Base-by-base conservation (phyloP, 2,329 filamentous ascomycete species). In the Teratosphaeria nubilosa region DNA sequence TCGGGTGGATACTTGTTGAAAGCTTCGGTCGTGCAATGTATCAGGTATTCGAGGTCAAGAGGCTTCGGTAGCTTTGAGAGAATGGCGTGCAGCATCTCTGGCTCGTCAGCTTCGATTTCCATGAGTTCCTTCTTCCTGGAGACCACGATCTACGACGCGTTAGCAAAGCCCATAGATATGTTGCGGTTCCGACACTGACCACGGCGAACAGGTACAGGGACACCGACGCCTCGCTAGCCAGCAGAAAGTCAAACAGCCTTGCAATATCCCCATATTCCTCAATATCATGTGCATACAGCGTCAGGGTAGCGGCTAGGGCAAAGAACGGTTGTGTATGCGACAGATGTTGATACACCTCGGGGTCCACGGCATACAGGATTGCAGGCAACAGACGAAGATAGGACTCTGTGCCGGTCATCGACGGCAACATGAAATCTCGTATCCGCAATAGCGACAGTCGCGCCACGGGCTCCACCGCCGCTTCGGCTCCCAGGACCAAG, bases 381-480 rank as follows among this genome's bases (percentile, higher is more conserved):
- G 89, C 84, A 6, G 91, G 91, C 57, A 99, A 86, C 13, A 99
- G 82, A 45, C 85, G 83, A n/a, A 99, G 83, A 73, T 99, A 94
- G 57, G 86, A 81, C 54, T 95, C 78, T 24, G 91, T 90, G 2
- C 91, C 90, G 14, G 83, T 79, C 51, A 99, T 83, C 48, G 85
- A 90, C 9, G 92, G 91, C 11, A 99, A 84, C 94, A 99, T 96
- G 73, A 96, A 99, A 75, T 99, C 94, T 62, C 94, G 85, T 70
- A 99, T 96, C 56, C 91, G 87, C 51, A 97, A 82, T 32, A 91
- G 80, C 2, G 91, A 96, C 59, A 99, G 84, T n/a, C 88, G 87
- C 34, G 88, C 81, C 32, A 95, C 83, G 16, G 86, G 84, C 6
- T 78, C 73, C 20, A 81, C 78, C 16, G 88, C 86, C 56, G 78